Base-by-base conservation (phyloP, 768 basidiomycete genomes). In the Tubosaeta brunneosetosa region DNA sequence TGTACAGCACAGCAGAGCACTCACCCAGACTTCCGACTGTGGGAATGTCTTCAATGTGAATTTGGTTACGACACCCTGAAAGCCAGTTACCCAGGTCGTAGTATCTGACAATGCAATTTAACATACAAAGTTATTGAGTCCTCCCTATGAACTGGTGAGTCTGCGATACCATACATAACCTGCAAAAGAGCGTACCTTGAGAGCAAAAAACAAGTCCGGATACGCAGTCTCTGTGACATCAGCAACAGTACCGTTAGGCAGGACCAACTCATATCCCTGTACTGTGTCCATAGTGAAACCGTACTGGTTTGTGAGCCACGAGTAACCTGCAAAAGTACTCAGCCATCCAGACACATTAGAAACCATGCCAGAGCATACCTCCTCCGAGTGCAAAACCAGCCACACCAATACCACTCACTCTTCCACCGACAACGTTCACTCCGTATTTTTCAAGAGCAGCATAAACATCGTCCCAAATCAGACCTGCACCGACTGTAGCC, bases 351-450 rank as follows among this genome's bases (percentile, higher is more conserved):
- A 22, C 1, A 66, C 70, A 47, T 71, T 57, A 1, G 77, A 78
- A 82, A 47, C 83, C 77, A 60, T 86, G 83, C 84, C 83, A 87
- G n/a, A 81, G 68, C 5, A 81, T 61, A 8, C 73, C 71, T 1
- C 69, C 57, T 14, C 69, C 73, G n/a, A 75, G 0, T 22, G 22
- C 22, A 22, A 22, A 22, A 22, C 22, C 22, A 22, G 22, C 22
- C 22, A 22, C 22, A 22, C 22, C 22, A 3, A 22, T 22, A 22
- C 22, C 22, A 22, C 22, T 22, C 22, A 22, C 22, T 22, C 22
- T 22, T 22, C 22, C 22, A 22, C 22, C 22, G 3, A 22, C 22
- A 22, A 22, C 22, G 22, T 22, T 22, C 22, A 22, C 22, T 22
- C 22, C 22, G 22, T 22, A 22, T 22, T 22, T 22, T 22, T 22